phyloP scores from a whole-genome alignment of 2,329 filamentous ascomycete genomes.

The Talaromyces sp. region DNA sequence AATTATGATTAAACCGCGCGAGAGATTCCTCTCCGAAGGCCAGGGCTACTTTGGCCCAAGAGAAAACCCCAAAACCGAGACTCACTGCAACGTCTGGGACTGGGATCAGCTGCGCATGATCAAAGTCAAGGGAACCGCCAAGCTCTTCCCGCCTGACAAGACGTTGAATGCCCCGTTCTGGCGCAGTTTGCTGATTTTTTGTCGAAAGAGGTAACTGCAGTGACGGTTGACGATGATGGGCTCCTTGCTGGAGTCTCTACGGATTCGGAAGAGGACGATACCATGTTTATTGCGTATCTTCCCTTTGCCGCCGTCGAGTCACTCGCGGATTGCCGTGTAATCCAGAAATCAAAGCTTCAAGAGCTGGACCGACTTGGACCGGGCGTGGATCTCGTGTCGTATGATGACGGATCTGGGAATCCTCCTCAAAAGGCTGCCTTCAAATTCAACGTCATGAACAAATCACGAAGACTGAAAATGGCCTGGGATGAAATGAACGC shows the following conservation, averaged over 20 bases:
- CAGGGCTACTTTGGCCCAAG: slow-evolving; percentile 14
- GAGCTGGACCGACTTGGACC: slow-evolving; percentile 15
- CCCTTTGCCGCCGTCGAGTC: slow-evolving; percentile 12
- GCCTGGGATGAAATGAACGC: slow-evolving; percentile 23
- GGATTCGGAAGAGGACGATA: slow-evolving; percentile 15
- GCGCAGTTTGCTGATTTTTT: slow-evolving; percentile 15
- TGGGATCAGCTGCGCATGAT: slow-evolving; percentile 17
- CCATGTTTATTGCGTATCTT: slow-evolving; percentile 14
- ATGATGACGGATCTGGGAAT: slow-evolving; percentile 13
- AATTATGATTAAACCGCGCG: slow-evolving; percentile 9
- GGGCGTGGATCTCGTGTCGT: slow-evolving; percentile 13
- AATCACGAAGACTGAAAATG: slow-evolving; percentile 13
- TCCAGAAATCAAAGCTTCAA: slow-evolving; percentile 14
- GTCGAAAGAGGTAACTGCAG: slow-evolving; percentile 14
- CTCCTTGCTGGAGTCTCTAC: slow-evolving; percentile 17
- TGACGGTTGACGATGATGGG: slow-evolving; percentile 16
- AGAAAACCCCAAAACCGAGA: slow-evolving; percentile 15
- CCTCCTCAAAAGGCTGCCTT: slow-evolving; percentile 14
- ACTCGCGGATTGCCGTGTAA: slow-evolving; percentile 11
- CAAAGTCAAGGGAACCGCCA: slow-evolving; percentile 19
- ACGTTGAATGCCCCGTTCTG: slow-evolving; percentile 13
- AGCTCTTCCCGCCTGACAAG: slow-evolving; percentile 16
- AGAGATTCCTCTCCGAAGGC: slow-evolving; percentile 15
- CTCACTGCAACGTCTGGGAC: slow-evolving; percentile 19
- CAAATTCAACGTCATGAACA: slow-evolving; percentile 16